These are phyloP conservation scores for Trichoderma breve DNA, from an alignment of 2,329 filamentous ascomycete species.

Conservation along the genomic window DNA sequence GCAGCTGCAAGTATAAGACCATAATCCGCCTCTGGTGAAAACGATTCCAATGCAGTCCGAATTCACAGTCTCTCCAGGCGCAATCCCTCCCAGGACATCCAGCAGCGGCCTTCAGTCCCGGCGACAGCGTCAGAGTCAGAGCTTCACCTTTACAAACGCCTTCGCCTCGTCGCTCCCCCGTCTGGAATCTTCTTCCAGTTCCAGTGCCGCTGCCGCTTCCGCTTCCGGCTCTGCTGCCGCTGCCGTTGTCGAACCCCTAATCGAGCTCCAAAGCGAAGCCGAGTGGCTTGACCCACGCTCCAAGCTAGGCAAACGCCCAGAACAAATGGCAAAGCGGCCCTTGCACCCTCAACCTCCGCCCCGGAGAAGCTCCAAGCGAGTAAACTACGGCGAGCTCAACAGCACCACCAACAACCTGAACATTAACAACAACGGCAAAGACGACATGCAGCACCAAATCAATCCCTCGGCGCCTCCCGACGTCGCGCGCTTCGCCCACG, in stretches of 20 bases:
- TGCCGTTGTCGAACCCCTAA: conserved; percentile 49
- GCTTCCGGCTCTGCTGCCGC: conserved; percentile 26
- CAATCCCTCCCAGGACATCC: conserved; percentile 71
- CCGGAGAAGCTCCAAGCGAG: conserved; percentile 5
- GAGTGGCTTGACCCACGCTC: conserved; percentile 51
- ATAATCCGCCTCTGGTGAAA: neutral
- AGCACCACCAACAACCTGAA: too few relatives aligned
- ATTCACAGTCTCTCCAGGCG: conserved; percentile 47
- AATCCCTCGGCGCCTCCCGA: conserved; percentile 43
- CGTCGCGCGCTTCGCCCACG: conserved; percentile 52
- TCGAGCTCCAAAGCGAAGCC: conserved; percentile 44
- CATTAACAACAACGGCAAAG: neutral
- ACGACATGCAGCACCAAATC: conserved; percentile 33
- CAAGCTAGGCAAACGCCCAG: conserved; percentile 25
- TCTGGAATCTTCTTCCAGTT: conserved; percentile 22
- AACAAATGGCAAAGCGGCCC: neutral
- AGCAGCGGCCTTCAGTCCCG: conserved; percentile 37
- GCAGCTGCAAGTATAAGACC: neutral
- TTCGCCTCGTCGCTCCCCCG: conserved; percentile 22
- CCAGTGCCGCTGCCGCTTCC: conserved; percentile 15
- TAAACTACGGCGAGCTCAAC: conserved; percentile 22
- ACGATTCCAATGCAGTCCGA: neutral
- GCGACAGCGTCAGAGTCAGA: conserved; percentile 24
- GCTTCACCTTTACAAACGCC: conserved; percentile 10
- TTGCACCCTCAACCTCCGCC: conserved; percentile 12